phyloP scores from a whole-genome alignment of 768 basidiomycete genomes.

The Xerocomellus amylosporus region DNA sequence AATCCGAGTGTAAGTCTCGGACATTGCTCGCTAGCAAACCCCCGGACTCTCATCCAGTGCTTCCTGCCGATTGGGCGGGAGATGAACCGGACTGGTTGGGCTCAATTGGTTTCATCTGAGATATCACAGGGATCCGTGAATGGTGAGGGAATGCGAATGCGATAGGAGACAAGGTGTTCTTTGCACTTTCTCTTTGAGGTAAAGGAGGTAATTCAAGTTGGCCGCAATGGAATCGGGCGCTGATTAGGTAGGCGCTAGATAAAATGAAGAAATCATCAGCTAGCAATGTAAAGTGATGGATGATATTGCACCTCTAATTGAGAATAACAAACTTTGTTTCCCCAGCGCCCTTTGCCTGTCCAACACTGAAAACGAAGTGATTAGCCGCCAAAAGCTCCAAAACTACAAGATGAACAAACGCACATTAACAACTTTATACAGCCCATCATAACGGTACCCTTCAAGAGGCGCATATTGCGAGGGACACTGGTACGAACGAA shows the following conservation, averaged over 20 bases:
- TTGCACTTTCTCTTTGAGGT: not conserved
- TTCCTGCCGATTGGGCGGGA: not conserved
- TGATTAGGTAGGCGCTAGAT: slow-evolving; percentile 28
- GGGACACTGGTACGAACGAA: slow-evolving; percentile 18
- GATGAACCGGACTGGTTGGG: not conserved
- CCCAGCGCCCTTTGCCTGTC: slow-evolving; percentile 15
- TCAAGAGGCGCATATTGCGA: slow-evolving; percentile 27
- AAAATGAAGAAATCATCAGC: not conserved
- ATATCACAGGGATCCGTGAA: not conserved
- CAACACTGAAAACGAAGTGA: slow-evolving; percentile 15
- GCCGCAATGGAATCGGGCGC: slow-evolving; percentile 16
- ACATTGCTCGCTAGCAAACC: too few relatives aligned
- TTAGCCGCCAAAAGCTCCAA: not conserved
- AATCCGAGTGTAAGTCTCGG: too few relatives aligned
- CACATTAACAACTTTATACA: slow-evolving; percentile 27
- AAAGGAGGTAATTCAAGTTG: too few relatives aligned
- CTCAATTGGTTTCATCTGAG: not conserved
- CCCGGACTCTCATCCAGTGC: not conserved
- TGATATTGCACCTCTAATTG: slow-evolving; percentile 20
- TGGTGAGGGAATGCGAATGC: not conserved
- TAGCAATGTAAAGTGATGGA: not conserved
- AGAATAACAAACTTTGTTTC: slow-evolving; percentile 23
- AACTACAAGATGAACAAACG: not conserved
- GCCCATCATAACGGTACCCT: slow-evolving; percentile 32
- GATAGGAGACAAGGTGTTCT: not conserved